Base-by-base conservation (phyloP, 148 eudicot species). In the Oxyria digyna region DNA sequence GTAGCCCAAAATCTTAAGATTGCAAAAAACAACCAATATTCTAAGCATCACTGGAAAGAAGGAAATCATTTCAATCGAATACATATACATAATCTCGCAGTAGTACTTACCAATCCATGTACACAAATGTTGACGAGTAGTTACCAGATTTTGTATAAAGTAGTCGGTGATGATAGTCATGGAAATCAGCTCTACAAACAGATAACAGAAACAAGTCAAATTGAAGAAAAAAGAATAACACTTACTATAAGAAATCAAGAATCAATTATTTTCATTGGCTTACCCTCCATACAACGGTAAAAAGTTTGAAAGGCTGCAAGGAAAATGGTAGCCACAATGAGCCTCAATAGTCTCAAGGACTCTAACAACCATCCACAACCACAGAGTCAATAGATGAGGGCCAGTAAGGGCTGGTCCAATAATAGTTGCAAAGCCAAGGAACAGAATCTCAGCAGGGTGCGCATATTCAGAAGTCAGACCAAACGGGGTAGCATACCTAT, bases 381-480 rank as follows among this genome's bases (percentile, higher is more conserved):
- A 93, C 4, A 93, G 79, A 24, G 98, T 93, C 72, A 89, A 66
- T 70, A 93, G 70, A 81, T 93, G 98, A 41, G 96, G 96, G 42
- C 98, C 98, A 6, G 98, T 93, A 70, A 93, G 80, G 59, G 95
- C 96, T 66, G 96, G 98, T 73, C 96, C 98, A 66, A 89, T 67
- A 71, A 93, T 86, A 11, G 96, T 89, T 27, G 98, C 98, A 80
- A 93, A 93, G 42, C 98, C 98, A 72, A 93, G 98, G 76, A 93
- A 93, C 46, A 93, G 77, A 65, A 93, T 93, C 71, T 93, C 98
- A 73, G 91, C 95, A 62, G 98, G 98, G 69, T 93, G 98, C 52
- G 98, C 96, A 83, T 93, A 93, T 78, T 89, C 98, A 73, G 96
- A 93, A 18, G 98, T 93, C 86, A 93, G 80, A 73, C 98, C 98